Conservation (phyloP, 345 rosid species). For the Eucalyptus pauciflora region DNA sequence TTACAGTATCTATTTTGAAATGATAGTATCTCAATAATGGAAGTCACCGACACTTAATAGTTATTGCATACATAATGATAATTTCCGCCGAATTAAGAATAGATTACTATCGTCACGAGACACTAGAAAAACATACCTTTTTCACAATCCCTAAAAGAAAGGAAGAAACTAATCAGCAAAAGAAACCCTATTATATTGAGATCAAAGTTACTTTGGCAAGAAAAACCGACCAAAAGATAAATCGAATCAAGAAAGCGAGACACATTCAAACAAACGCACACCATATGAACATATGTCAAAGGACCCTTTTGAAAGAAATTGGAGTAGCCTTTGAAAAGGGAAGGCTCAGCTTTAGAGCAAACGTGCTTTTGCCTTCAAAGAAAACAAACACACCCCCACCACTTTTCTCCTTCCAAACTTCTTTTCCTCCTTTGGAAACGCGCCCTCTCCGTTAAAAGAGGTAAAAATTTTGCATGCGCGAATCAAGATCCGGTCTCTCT, state of each 20-base stretch:
- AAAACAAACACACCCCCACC: background rate
- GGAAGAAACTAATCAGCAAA: background rate
- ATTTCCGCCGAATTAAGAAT: background rate
- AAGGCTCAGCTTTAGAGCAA: conserved; percentile 12
- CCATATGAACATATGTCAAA: background rate
- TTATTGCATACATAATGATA: background rate
- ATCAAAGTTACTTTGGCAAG: background rate
- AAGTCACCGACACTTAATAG: background rate
- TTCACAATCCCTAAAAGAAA: background rate
- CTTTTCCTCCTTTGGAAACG: background rate
- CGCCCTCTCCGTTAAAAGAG: background rate
- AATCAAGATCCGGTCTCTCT: background rate
- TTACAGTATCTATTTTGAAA: background rate
- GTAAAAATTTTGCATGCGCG: background rate
- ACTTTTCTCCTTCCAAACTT: background rate
- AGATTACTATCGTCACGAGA: background rate
- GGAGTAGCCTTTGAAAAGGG: background rate
- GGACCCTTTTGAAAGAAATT: background rate
- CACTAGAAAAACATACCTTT: background rate
- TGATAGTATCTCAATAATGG: background rate
- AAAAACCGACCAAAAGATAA: background rate
- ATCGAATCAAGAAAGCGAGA: background rate
- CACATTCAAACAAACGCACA: background rate
- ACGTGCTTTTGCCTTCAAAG: conserved; percentile 17
- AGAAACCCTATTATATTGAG: background rate